phyloP scores from a whole-genome alignment of 352 stramenopile species.

The Aphanomyces stellatus region DNA sequence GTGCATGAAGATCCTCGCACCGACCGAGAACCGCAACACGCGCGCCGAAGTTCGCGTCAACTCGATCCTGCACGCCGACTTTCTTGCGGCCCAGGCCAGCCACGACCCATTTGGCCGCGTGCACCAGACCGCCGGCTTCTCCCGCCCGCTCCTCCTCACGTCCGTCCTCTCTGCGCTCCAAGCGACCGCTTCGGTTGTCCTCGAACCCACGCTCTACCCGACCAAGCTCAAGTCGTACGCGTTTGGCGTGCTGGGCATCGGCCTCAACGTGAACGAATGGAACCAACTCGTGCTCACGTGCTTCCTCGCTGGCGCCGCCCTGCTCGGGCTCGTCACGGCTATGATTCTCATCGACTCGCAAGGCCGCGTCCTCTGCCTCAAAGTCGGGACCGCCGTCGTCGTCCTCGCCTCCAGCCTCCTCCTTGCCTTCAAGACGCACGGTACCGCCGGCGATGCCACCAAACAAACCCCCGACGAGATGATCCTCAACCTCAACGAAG shows the following conservation, averaged over 20 bases:
- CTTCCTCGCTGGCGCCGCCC: constrained; percentile 34
- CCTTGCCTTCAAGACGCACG: constrained; percentile 34
- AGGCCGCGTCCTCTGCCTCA: constrained; percentile 40
- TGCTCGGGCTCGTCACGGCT: constrained; percentile 39
- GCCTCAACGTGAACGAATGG: constrained; percentile 41
- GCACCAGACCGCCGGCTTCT: constrained; percentile 49
- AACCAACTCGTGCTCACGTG: constrained; percentile 37
- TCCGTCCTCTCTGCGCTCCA: constrained; percentile 40
- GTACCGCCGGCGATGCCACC: constrained; percentile 23
- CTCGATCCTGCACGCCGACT: constrained; percentile 58
- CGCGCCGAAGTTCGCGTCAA: constrained; percentile 62
- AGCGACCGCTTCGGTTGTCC: constrained; percentile 35
- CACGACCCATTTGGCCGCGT: constrained; percentile 21
- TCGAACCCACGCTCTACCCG: constrained; percentile 44
- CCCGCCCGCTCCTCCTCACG: constrained; percentile 54
- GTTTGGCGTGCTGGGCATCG: constrained; percentile 52
- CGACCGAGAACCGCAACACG: constrained; percentile 28
- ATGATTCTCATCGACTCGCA: constrained; percentile 61
- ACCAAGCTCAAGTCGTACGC: constrained; percentile 36
- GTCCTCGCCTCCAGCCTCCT: constrained; percentile 27
- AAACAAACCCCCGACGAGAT: constrained; percentile 20
- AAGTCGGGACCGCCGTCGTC: constrained; percentile 51
- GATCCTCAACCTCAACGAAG: constrained; percentile 37
- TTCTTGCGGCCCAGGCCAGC: constrained; percentile 36
- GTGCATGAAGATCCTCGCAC: constrained; percentile 39